A percentile compares a stretch with the other conserved stretches of the same genome.
Evolutionary conservation across 1,284 basidiomycete species (phyloP).

Genomic region (Caloboletus firmus): DNA sequence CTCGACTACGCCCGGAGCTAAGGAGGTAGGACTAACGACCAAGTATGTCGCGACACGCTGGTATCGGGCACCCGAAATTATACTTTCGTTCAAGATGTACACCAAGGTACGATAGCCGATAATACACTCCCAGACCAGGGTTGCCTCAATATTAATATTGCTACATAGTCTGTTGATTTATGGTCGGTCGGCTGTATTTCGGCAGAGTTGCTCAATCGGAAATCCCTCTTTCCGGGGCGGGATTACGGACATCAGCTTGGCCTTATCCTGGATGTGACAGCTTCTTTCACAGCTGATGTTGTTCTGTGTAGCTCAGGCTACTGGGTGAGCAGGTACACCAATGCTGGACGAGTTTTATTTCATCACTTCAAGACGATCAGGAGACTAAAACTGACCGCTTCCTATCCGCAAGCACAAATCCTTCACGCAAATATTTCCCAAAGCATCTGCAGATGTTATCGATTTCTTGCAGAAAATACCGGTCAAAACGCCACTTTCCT

Average conservation of each 20-base stretch:
- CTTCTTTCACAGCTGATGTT: neutral
- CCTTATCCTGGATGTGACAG: constrained; percentile 78
- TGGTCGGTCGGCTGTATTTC: constrained; percentile 90
- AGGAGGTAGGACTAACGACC: constrained; percentile 77
- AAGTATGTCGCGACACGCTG: constrained; percentile 84
- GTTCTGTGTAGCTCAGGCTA: neutral
- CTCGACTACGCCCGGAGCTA: constrained; percentile 57
- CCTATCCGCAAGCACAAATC: constrained; percentile 67
- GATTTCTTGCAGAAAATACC: constrained; percentile 84
- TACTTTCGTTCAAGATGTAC: constrained; percentile 88
- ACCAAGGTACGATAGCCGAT: constrained; percentile 48
- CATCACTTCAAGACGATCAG: constrained; percentile 79
- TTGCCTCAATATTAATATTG: constrained; percentile 36
- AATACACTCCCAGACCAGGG: neutral
- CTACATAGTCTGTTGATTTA: constrained; percentile 69
- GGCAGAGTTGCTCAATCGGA: constrained; percentile 81
- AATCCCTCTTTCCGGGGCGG: constrained; percentile 83
- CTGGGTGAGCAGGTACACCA: constrained; percentile 57
- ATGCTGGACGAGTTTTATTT: constrained; percentile 86
- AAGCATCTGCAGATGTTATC: constrained; percentile 71
- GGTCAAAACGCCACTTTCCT: constrained; percentile 41
- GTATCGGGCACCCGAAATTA: constrained; percentile 87
- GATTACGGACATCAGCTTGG: constrained; percentile 88
- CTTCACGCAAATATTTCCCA: constrained; percentile 66
- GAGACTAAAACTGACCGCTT: constrained; percentile 81